Evolutionary conservation across 192 early-diverging fungal species (phyloP), one percentile per base, ranked within the genome.

Genomic region (Entophlyctis luteolus): DNA sequence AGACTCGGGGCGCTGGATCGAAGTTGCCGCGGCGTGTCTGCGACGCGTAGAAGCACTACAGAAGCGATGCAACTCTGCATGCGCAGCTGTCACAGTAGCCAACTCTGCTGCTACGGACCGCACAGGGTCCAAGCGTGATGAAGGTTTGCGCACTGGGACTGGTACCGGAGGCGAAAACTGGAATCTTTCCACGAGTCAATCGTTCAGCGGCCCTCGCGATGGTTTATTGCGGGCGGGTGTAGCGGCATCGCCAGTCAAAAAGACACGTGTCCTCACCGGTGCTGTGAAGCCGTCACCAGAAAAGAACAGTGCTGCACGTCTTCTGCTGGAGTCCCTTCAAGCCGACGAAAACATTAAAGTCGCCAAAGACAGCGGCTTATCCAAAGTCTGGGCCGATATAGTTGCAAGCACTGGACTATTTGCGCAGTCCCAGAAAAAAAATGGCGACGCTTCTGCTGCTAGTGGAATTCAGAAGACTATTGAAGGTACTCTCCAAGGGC

Each of bases 241-340:
- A 27, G 47, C 58, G 1, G 20, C 31, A 1, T 60, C 58, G 8
- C 60, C 60, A 2, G 23, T 63, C 1, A 63, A 63, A 63, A 48
- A 32, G 20, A 32, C 16, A 32, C n/a, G 32, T 10, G 16, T 63
- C 4, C 27, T 63, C 6, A 48, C 60, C 5, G 60, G 60, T 1
- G 60, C 60, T 5, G 60, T 63, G 47, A 63, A 63, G 31, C 60
- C 60, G n/a, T 50, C 47, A 12, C 60, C 60, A 31, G 60, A 23
- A 12, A 63, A 63, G 60, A 60, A 18, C n/a, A 22, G 23, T 8
- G 27, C 28, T 4, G 31, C 36, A 16, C 32, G 32, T 29, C 18
- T 22, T n/a, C n/a, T 63, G 16, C 50, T 47, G 60, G 46, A 63
- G 16, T 22, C 60, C 32, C 35, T 63, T 45, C 60, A 63, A 33